phyloP scores from a whole-genome alignment of 2,329 filamentous ascomycete genomes.

The Diplodia sapinea region DNA sequence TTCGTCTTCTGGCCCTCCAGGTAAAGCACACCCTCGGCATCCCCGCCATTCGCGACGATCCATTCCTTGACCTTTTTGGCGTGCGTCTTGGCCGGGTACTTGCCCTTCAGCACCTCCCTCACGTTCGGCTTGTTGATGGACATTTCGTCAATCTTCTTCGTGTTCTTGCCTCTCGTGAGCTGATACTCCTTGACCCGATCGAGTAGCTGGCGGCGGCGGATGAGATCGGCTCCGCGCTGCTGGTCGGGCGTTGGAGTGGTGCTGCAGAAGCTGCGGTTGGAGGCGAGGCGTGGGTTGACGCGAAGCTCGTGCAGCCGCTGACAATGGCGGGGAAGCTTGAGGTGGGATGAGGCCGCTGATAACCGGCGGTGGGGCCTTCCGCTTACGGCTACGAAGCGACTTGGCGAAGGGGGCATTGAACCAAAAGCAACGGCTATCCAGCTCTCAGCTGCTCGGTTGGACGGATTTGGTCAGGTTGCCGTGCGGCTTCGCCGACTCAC shows the following conservation, averaged over 20 bases:
- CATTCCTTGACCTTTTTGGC: conserved; percentile 81
- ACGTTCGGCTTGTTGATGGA: conserved; percentile 30
- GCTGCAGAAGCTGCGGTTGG: not conserved
- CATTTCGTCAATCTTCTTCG: conserved; percentile 11
- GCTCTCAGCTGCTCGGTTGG: not conserved
- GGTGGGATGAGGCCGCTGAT: conserved; percentile 14
- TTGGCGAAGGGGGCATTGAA: conserved; percentile 13
- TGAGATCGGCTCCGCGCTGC: conserved; percentile 19
- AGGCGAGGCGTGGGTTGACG: not conserved
- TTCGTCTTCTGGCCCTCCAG: conserved; percentile 82
- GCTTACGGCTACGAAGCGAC: conserved; percentile 10
- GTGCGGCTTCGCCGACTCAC: not conserved
- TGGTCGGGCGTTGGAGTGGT: not conserved
- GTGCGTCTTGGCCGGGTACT: conserved; percentile 85
- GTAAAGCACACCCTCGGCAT: conserved; percentile 76
- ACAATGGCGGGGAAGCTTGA: conserved; percentile 6
- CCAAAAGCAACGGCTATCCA: not conserved
- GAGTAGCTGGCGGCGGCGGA: conserved; percentile 18
- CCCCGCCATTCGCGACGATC: conserved; percentile 69
- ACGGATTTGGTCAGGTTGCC: not conserved
- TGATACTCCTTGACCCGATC: conserved; percentile 21
- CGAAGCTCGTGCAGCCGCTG: conserved; percentile 13
- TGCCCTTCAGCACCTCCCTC: conserved; percentile 56
- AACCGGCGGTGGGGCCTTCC: conserved; percentile 26
- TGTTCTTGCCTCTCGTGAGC: conserved; percentile 6